These are phyloP conservation scores for Thraustotheca clavata DNA, from an alignment of 352 stramenopile species.

Conservation along the genomic window DNA sequence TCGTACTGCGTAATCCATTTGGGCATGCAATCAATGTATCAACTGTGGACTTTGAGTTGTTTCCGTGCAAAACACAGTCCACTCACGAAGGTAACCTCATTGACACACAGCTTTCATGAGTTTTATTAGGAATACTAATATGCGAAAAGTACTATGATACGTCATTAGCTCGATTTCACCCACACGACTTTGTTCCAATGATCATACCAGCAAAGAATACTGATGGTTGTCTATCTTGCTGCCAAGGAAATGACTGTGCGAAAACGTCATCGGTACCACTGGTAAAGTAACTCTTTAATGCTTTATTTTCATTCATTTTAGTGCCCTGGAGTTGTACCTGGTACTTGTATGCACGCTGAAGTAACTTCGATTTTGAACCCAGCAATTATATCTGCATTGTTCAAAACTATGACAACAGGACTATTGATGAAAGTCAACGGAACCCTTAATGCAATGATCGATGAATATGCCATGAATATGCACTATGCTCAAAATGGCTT, in stretches of 20 bases:
- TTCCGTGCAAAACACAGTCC: conserved; percentile 59
- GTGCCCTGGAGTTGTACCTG: conserved; percentile 42
- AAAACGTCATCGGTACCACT: conserved; percentile 32
- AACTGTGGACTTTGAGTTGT: conserved; percentile 54
- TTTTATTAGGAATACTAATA: conserved; percentile 31
- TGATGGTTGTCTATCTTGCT: conserved; percentile 67
- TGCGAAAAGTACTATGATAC: conserved; percentile 64
- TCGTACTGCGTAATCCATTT: conserved; percentile 75
- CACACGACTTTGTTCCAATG: conserved; percentile 49
- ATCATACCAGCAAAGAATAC: conserved; percentile 55
- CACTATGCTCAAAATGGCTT: conserved; percentile 68
- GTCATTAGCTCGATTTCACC: conserved; percentile 58
- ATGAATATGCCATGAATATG: conserved; percentile 48
- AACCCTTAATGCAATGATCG: conserved; percentile 59
- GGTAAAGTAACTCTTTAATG: neutral
- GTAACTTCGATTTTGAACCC: conserved; percentile 52
- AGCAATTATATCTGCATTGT: conserved; percentile 67
- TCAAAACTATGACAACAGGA: conserved; percentile 55
- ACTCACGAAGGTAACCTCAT: conserved; percentile 23
- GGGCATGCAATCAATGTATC: conserved; percentile 67
- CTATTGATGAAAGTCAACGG: conserved; percentile 77
- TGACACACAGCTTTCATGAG: neutral
- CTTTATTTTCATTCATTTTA: neutral
- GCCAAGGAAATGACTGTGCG: conserved; percentile 47
- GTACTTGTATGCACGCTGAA: conserved; percentile 56